Evolutionary conservation across 83 land plant genomes (phyloP).

Genomic region (Larix sibirica): DNA sequence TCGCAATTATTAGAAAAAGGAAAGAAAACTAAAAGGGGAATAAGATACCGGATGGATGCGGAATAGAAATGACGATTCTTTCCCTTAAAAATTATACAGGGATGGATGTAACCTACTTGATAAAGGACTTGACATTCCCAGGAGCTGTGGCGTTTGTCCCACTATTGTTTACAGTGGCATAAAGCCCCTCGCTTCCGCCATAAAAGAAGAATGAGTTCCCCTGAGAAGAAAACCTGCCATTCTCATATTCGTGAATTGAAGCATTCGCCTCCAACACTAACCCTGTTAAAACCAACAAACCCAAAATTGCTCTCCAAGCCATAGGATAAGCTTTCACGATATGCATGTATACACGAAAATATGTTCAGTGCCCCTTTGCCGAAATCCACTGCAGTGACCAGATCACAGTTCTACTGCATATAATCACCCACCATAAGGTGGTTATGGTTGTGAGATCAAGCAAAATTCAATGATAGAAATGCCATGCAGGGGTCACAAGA

Average conservation of each 20-base stretch:
- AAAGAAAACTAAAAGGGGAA: not conserved
- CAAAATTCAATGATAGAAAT: no score
- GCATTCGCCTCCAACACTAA: not conserved
- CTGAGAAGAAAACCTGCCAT: not conserved
- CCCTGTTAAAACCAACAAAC: no score
- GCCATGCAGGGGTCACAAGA: no score
- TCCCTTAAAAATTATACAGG: not conserved
- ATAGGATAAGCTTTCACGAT: no score
- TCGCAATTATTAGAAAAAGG: not conserved
- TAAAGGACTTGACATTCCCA: not conserved
- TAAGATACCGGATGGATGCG: not conserved
- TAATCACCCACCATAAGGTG: no score
- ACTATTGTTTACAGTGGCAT: not conserved
- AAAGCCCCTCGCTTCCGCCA: slow-evolving; percentile 13
- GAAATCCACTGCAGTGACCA: no score
- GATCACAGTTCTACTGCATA: no score
- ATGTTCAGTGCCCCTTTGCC: no score
- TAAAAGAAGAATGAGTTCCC: slow-evolving; percentile 7
- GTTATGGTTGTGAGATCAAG: no score
- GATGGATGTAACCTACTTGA: not conserved
- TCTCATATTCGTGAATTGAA: slow-evolving; percentile 5
- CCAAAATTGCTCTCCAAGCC: no score
- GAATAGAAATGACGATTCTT: not conserved
- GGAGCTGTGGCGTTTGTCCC: not conserved
- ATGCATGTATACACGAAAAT: no score